Base-by-base conservation (phyloP, 805 yeast genomes). In the Wickerhamomyces bisporus region DNA sequence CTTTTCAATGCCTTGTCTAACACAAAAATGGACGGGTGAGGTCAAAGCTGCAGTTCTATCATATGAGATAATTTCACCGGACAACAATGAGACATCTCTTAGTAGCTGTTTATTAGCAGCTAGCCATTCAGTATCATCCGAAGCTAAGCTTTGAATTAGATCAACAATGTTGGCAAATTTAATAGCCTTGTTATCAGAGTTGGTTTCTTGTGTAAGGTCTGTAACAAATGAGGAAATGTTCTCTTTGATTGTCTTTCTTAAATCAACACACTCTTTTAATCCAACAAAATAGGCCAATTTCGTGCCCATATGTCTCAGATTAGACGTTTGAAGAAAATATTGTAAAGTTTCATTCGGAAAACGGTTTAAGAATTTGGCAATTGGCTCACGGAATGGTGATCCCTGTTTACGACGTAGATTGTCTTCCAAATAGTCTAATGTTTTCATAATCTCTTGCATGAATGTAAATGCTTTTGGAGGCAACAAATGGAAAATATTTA, bases 391-490 rank as follows among this genome's bases (percentile, higher is more conserved):
- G 68, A 93, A 89, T 4, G 98, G 97, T 1, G 97, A 86, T 30
- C 70, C 71, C 40, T 86, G 85, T 45, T 85, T 86, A 17, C 96
- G 79, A 40, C 96, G 82, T 50, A 93, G 66, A 43, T 81, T 82
- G 3, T 82, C 78, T 60, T 93, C 98, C 52, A 93, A 65, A 41
- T 77, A 79, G 46, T 82, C 75, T 40, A 93, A 71, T 4, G 91
- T 81, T 38, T 71, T 73, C 51, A 93, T 73, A 39, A 93, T 71
- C 50, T 88, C 96, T 36, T 86, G 91, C 79, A 94, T 78, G 52
- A 87, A 93, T 15, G 91, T 82, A 60, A 79, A 85, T 0, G 98
- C 98, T 45, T 86, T 85, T 2, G 95, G 79, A 0, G 99, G 99
- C 24, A 93, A 64, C 45, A 88, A 66, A 55, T 94, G 96, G 66